These are phyloP conservation scores for Cicer pinnatifidum DNA, from an alignment of 306 rosid genomes.

Conservation along the genomic window DNA sequence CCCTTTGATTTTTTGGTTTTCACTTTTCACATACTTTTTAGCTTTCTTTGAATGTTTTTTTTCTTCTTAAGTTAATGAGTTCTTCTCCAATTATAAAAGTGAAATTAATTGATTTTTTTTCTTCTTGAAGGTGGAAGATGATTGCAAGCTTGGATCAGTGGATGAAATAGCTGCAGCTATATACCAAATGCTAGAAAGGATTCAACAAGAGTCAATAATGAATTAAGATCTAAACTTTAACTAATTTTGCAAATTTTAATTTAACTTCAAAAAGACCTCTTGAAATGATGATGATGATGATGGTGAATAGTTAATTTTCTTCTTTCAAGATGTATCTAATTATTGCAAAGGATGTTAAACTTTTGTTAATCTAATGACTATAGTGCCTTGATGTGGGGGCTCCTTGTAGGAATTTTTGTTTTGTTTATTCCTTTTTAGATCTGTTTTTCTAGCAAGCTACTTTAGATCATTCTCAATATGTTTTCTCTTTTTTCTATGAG, in stretches of 20 bases:
- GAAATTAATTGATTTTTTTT: slow-evolving; percentile 3
- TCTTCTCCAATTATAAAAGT: neutral
- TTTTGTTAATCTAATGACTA: slow-evolving; percentile 44
- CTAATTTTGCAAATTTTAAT: slow-evolving; percentile 36
- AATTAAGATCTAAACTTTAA: slow-evolving; percentile 40
- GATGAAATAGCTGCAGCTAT: slow-evolving; percentile 89
- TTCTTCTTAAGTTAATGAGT: neutral
- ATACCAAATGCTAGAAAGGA: slow-evolving; percentile 69
- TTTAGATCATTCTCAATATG: slow-evolving; percentile 23
- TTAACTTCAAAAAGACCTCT: slow-evolving; percentile 21
- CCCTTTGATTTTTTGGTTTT: neutral
- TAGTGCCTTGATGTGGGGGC: slow-evolving; percentile 42
- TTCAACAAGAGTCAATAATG: slow-evolving; percentile 71
- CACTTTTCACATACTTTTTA: neutral
- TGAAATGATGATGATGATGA: neutral
- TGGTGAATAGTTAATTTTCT: too few relatives aligned
- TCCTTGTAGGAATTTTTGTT: slow-evolving; percentile 50
- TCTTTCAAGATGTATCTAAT: slow-evolving; percentile 53
- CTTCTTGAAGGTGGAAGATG: slow-evolving; percentile 75
- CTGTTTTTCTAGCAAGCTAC: slow-evolving; percentile 39
- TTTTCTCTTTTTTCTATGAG: slow-evolving; percentile 19
- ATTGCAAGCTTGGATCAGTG: slow-evolving; percentile 77
- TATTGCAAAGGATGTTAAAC: slow-evolving; percentile 49
- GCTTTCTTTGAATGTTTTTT: neutral
- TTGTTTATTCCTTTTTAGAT: slow-evolving; percentile 41